A percentile compares a stretch with the other conserved stretches of the same genome.
These are phyloP conservation scores for Solanum megistacrolobum DNA, from an alignment of 257 asterid species.

Conservation along the genomic window DNA sequence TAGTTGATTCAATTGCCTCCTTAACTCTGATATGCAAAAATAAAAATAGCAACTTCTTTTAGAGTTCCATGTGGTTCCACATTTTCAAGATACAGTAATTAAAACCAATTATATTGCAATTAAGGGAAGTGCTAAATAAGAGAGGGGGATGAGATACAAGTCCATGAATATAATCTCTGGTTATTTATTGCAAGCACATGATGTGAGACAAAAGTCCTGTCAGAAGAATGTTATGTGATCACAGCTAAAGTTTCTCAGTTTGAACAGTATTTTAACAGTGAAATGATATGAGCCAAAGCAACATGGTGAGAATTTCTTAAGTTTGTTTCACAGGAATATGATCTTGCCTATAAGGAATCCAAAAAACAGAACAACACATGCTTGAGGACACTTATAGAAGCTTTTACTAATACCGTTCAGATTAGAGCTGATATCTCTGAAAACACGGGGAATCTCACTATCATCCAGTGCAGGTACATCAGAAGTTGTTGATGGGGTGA, in stretches of 20 bases:
- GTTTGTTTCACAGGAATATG: not conserved
- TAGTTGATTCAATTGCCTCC: slow-evolving; percentile 65
- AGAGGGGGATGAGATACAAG: not conserved
- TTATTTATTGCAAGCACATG: not conserved
- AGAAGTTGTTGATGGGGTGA: slow-evolving; percentile 55
- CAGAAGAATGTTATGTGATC: not conserved
- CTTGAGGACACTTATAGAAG: not conserved
- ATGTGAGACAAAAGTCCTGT: not conserved
- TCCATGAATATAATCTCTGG: not conserved
- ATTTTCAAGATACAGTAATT: not conserved
- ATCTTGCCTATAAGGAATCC: not conserved
- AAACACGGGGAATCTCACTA: slow-evolving; percentile 50
- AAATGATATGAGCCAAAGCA: not conserved
- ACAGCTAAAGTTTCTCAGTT: not conserved
- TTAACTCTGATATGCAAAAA: slow-evolving; percentile 38
- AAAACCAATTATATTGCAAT: not conserved
- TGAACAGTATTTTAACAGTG: not conserved
- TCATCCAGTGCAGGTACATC: slow-evolving; percentile 56
- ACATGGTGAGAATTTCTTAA: not conserved
- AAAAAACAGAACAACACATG: not conserved
- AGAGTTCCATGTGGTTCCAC: not conserved
- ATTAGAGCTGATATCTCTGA: slow-evolving; percentile 83
- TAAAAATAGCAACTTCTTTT: not conserved
- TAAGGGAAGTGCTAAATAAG: not conserved
- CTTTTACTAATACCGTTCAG: slow-evolving; percentile 46